phyloP scores from a whole-genome alignment of 257 asterid genomes.

The Capsicum chinense region DNA sequence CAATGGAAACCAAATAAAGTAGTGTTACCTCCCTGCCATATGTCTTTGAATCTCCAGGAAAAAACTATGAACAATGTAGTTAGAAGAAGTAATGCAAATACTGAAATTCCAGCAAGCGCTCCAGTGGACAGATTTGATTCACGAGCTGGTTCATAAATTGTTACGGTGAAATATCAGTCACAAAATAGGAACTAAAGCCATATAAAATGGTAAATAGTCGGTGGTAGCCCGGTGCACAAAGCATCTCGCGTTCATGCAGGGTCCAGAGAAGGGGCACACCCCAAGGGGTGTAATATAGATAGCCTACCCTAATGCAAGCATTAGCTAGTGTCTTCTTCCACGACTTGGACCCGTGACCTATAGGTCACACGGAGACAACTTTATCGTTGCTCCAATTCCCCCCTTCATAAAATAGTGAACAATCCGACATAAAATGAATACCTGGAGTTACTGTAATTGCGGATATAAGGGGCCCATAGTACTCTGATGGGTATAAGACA shows the following conservation, averaged over 20 bases:
- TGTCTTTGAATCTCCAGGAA: conserved; percentile 9
- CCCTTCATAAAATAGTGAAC: background rate
- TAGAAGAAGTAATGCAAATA: conserved; percentile 21
- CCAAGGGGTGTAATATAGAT: no score
- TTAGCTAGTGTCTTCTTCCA: no score
- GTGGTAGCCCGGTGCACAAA: background rate
- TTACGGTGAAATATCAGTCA: background rate
- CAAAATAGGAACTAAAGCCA: background rate
- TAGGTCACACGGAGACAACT: no score
- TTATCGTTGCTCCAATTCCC: no score
- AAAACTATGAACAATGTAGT: background rate
- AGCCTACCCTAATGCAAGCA: no score
- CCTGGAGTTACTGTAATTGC: conserved; percentile 40
- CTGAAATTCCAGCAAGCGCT: conserved; percentile 25
- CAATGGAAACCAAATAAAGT: background rate
- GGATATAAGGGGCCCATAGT: conserved; percentile 36
- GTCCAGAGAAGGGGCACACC: no score
- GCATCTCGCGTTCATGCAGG: background rate
- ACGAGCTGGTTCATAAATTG: conserved; percentile 18
- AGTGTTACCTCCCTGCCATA: conserved; percentile 19
- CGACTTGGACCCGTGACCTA: no score
- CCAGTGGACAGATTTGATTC: background rate
- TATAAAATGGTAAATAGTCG: background rate
- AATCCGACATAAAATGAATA: conserved; percentile 13
- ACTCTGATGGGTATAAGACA: background rate